Evolutionary conservation across 2,329 filamentous ascomycete species (phyloP), one percentile per base, ranked within the genome.

Genomic region (Trichoderma semiorbis): DNA sequence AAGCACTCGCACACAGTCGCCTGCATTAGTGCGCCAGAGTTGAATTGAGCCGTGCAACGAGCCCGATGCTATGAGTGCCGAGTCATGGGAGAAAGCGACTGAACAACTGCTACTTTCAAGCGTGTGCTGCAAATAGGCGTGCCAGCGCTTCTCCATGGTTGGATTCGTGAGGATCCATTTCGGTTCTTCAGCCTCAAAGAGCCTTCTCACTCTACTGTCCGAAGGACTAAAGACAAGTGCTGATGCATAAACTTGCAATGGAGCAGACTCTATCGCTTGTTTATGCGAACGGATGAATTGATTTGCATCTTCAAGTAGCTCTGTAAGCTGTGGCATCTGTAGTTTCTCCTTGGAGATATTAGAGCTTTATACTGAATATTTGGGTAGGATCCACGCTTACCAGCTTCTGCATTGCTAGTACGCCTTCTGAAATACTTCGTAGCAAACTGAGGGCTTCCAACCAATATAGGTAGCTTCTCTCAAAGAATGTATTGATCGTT

Each of bases 91-190:
- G 10, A 50, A 50, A 10, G 43, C 43, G 10, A 50, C 43, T 10
- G 2, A 0, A 1, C 0, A 0, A 18, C 16, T 43, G 7, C 0
- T 0, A 43, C 0, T 18, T 21, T 50, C 43, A 12, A 50, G 1
- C 43, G 43, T 50, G n/a, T 50, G 10, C 4, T 11, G 43, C 43
- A n/a, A 21, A 43, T n/a, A 50, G n/a, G 43, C n/a, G 43, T 43
- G 43, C n/a, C 43, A 50, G 43, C 10, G 43, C 10, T n/a, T 21
- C n/a, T 50, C 43, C 18, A 6, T 12, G 0, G 7, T n/a, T 11
- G 43, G 43, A 21, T 50, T 50, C n/a, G 43, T 21, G 12, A 21
- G 43, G n/a, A 50, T 50, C 43, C 43, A 50, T 3, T 50, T 1
- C 1, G 43, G 43, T 50, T 50, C 43, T 50, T 50, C 43, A 2